A percentile compares a stretch with the other conserved stretches of the same genome.
Evolutionary conservation across 1,284 basidiomycete genomes (phyloP).

Genomic region (Serendipita sp.): DNA sequence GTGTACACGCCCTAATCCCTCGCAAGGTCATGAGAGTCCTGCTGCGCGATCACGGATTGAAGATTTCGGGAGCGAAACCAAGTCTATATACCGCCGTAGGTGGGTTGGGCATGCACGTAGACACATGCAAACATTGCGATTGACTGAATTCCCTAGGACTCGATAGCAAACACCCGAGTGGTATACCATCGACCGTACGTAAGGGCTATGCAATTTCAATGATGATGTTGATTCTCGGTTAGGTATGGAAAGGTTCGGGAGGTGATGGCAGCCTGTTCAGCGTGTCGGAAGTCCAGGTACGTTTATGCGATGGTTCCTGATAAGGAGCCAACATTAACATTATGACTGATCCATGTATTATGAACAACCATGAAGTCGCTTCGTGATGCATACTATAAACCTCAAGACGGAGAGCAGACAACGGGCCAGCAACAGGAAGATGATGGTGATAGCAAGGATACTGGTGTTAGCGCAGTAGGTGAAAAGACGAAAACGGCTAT

Average conservation of each 20-base stretch:
- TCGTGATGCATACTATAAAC: conserved; percentile 38
- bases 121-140: not conserved
- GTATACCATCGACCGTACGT: conserved; percentile 48
- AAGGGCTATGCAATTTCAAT: not conserved
- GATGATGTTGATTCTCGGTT: not conserved
- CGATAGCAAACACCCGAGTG: conserved; percentile 60
- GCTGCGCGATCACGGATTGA: conserved; percentile 45
- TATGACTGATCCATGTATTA: not conserved
- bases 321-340: not conserved
- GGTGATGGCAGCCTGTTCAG: conserved; percentile 27
- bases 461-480: conserved; percentile 17
- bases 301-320: conserved; percentile 7
- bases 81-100: conserved; percentile 51
- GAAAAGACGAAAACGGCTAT: conserved; percentile 19
- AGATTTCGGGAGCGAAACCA: conserved; percentile 52
- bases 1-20: not conserved
- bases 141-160: conserved; percentile 28
- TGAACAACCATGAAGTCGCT: conserved; percentile 29
- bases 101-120: conserved; percentile 17
- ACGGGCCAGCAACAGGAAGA: conserved; percentile 11
- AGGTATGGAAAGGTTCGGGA: conserved; percentile 53
- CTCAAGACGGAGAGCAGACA: conserved; percentile 22
- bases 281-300: conserved; percentile 46
- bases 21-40: conserved; percentile 51
- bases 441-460: conserved; percentile 17